Evolutionary conservation across 2,329 filamentous ascomycete species (phyloP), one percentile per base, ranked within the genome.

Genomic region (Botrytis pseudocinerea): DNA sequence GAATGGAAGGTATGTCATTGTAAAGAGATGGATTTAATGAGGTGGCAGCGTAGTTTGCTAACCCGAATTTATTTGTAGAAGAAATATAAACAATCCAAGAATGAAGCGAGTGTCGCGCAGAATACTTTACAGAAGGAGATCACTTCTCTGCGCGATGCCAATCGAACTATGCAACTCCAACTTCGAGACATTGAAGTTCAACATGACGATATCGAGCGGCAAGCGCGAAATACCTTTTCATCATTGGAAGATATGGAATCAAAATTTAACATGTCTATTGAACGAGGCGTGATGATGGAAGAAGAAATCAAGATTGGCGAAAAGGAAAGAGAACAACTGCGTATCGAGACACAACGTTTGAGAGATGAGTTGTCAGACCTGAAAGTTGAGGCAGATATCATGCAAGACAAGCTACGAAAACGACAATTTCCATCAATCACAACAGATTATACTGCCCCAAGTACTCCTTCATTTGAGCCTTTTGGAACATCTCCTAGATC

Each of bases 141-240:
- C 79, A 99, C 96, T 10, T 92, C 89, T 14, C 87, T 99, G 78
- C 92, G 96, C 80, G 95, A 99, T 77, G 83, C 90, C 66, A 97
- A 94, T 82, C 88, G 96, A 76, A 91, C 91, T 5, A 84, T 98
- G 75, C 92, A 96, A 79, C 86, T 97, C 76, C 93, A 89, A 82
- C 85, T 99, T 73, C 91, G 96, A 77, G 96, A 99, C 82, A 97
- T 95, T 78, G 96, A 99, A 83, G 96, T 99, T 72, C 94, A 93
- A 81, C 99, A 98, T 84, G 96, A 99, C 85, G 96, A 99, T 83
- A 98, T 95, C 81, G 96, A 99, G 85, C 91, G 94, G 77, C 95
- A 98, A 84, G 95, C 96, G 77, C 91, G 96, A 78, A 96, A 98
- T 83, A 98, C 95, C 42, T 95, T 94, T 51, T 98, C 95, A 62